A percentile compares a stretch with the other conserved stretches of the same genome.
phyloP scores from a whole-genome alignment of 805 yeast genomes.

The Soucietia sequanensis region DNA sequence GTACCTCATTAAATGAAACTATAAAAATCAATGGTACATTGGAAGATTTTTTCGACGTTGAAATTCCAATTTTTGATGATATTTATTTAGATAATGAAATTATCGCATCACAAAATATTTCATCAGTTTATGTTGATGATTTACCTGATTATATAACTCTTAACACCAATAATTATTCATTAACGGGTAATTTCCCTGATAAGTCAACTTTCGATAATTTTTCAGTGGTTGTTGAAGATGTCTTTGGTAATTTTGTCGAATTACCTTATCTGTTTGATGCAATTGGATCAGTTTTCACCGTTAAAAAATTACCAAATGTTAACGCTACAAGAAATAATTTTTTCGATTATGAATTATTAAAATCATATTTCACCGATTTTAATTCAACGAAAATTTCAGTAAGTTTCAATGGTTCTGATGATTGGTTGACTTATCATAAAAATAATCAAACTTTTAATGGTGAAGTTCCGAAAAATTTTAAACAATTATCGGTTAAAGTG shows the following conservation, averaged over 20 bases:
- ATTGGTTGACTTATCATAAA: conserved; percentile 67
- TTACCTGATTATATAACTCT: conserved; percentile 64
- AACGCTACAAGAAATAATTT: conserved; percentile 68
- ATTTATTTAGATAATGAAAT: conserved; percentile 62
- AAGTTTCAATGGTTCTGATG: conserved; percentile 28
- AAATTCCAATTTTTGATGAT: conserved; percentile 59
- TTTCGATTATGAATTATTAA: conserved; percentile 55
- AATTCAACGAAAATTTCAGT: conserved; percentile 49
- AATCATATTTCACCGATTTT: conserved; percentile 56
- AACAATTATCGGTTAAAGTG: conserved; percentile 21
- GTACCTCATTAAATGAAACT: conserved; percentile 60
- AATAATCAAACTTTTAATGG: conserved; percentile 71
- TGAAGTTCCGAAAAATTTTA: conserved; percentile 41
- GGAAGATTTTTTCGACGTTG: conserved; percentile 50
- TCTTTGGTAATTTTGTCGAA: conserved; percentile 57
- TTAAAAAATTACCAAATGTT: conserved; percentile 49
- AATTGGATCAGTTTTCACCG: conserved; percentile 55
- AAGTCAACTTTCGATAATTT: conserved; percentile 43
- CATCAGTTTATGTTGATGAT: conserved; percentile 46
- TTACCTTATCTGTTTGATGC: conserved; percentile 58
- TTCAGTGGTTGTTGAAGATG: conserved; percentile 57
- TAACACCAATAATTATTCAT: conserved; percentile 32
- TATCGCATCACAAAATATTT: conserved; percentile 52
- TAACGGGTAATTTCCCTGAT: conserved; percentile 59
- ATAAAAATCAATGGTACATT: conserved; percentile 66